These are phyloP conservation scores for Baorangia bicolor DNA, from an alignment of 768 basidiomycete genomes.

Conservation along the genomic window DNA sequence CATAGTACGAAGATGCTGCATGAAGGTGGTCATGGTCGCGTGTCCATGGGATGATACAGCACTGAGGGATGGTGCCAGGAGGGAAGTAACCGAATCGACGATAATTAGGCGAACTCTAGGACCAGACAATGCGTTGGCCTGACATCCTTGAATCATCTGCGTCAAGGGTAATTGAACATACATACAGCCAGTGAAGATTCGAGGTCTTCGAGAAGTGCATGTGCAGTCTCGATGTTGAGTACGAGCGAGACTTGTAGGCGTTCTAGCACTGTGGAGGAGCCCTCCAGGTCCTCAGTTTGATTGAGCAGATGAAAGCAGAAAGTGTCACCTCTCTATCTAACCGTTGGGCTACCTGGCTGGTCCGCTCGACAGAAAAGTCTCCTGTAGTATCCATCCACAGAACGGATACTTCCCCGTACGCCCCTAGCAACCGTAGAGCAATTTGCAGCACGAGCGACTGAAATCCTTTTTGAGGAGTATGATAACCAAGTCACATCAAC, in stretches of 20 bases:
- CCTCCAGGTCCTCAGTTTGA: conserved; percentile 23
- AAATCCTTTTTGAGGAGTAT: conserved; percentile 1
- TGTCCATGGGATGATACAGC: conserved; percentile 73
- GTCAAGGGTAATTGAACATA: neutral
- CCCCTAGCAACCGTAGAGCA: conserved; percentile 50
- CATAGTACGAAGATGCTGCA: conserved; percentile 57
- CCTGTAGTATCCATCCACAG: conserved; percentile 76
- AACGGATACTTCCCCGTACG: conserved; percentile 37
- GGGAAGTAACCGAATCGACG: conserved; percentile 63
- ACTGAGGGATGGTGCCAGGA: conserved; percentile 62
- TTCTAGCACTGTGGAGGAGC: conserved; percentile 41
- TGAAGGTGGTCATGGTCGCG: conserved; percentile 68
- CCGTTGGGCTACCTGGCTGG: conserved; percentile 37
- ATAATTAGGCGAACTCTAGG: conserved; percentile 48
- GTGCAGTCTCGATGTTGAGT: conserved; percentile 56
- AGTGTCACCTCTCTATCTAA: conserved; percentile 28
- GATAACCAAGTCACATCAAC: neutral
- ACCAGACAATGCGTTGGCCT: conserved; percentile 10
- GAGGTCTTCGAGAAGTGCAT: conserved; percentile 49
- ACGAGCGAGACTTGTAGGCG: conserved; percentile 58
- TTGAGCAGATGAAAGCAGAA: neutral
- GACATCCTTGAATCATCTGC: neutral
- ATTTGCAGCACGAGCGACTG: conserved; percentile 64
- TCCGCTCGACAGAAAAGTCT: conserved; percentile 56
- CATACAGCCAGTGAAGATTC: conserved; percentile 31